Conservation (phyloP, 495 filamentous ascomycete species). For the Penicillium robsamsonii region DNA sequence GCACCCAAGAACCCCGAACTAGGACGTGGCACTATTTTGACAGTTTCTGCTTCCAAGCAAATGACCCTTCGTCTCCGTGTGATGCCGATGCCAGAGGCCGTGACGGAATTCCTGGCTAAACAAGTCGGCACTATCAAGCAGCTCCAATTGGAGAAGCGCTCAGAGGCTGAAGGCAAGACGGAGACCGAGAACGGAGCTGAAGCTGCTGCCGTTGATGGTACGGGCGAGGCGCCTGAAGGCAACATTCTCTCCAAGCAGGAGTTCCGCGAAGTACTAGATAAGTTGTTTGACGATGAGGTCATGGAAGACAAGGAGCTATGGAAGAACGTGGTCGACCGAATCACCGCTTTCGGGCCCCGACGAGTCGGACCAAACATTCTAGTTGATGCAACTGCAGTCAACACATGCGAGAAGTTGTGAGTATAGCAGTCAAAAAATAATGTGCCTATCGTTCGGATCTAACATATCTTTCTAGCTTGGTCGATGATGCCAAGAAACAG, state of each 20-base stretch:
- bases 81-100: slow-evolving; percentile 68
- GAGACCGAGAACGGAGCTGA: slow-evolving; percentile 36
- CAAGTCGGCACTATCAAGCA: slow-evolving; percentile 75
- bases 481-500: slow-evolving; percentile 40
- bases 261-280: slow-evolving; percentile 68
- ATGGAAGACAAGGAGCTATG: slow-evolving; percentile 69
- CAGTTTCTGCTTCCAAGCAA: slow-evolving; percentile 78
- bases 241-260: slow-evolving; percentile 66
- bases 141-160: slow-evolving; percentile 67
- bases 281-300: slow-evolving; percentile 58
- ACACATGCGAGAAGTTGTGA: slow-evolving; percentile 74
- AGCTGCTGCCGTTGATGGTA: slow-evolving; percentile 35
- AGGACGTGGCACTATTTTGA: slow-evolving; percentile 77
- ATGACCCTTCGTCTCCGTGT: slow-evolving; percentile 77
- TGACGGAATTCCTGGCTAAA: slow-evolving; percentile 82
- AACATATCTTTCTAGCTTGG: slow-evolving; percentile 29
- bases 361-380: slow-evolving; percentile 86
- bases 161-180: slow-evolving; percentile 39
- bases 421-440: slow-evolving; percentile 20
- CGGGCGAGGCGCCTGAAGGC: slow-evolving; percentile 49
- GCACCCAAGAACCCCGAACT: slow-evolving; percentile 81
- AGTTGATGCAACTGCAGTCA: slow-evolving; percentile 74
- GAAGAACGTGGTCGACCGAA: slow-evolving; percentile 73
- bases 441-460: slow-evolving; percentile 4
- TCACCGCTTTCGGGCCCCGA: slow-evolving; percentile 84